A percentile compares a stretch with the other conserved stretches of the same genome.
Evolutionary conservation across 306 rosid genomes (phyloP).

Genomic region (Cicer judaicum): DNA sequence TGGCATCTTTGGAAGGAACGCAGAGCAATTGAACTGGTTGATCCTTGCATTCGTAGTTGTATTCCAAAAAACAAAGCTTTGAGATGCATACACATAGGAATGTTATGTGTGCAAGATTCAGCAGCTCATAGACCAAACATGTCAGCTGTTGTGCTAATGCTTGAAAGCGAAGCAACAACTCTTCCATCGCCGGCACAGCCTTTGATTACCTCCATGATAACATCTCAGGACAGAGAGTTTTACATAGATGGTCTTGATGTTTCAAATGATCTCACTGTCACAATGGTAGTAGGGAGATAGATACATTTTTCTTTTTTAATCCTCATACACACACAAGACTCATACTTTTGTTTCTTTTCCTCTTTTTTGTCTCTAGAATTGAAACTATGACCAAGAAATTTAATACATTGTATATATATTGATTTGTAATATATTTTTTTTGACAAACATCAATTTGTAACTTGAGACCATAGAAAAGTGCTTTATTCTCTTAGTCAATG

Average conservation of each 20-base stretch:
- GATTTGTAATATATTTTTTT: too few relatives aligned
- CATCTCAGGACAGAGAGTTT: constrained; percentile 53
- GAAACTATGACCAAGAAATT: background rate
- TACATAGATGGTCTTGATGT: constrained; percentile 56
- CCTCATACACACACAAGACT: background rate
- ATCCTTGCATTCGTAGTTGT: constrained; percentile 60
- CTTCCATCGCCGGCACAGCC: constrained; percentile 76
- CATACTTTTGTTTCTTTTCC: background rate
- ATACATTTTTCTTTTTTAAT: constrained; percentile 1
- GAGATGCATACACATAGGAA: constrained; percentile 81
- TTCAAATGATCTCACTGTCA: constrained; percentile 70
- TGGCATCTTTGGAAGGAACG: constrained; percentile 84
- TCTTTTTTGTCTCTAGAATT: background rate
- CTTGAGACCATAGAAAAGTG: constrained; percentile 11
- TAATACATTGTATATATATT: constrained; percentile 30
- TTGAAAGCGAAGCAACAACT: constrained; percentile 72
- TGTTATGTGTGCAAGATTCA: constrained; percentile 89
- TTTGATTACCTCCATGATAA: constrained; percentile 63
- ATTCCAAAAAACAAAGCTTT: constrained; percentile 53
- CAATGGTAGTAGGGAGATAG: constrained; percentile 73
- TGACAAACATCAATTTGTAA: constrained; percentile 2
- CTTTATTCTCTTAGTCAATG: background rate
- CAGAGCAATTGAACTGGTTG: constrained; percentile 65
- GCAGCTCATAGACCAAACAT: constrained; percentile 75
- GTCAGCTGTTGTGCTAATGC: constrained; percentile 77